Percentiles rank a stretch among this genome's conserved stretches.
Evolutionary conservation across 1,284 basidiomycete species (phyloP).

Genomic region (Abortiporus biennis): DNA sequence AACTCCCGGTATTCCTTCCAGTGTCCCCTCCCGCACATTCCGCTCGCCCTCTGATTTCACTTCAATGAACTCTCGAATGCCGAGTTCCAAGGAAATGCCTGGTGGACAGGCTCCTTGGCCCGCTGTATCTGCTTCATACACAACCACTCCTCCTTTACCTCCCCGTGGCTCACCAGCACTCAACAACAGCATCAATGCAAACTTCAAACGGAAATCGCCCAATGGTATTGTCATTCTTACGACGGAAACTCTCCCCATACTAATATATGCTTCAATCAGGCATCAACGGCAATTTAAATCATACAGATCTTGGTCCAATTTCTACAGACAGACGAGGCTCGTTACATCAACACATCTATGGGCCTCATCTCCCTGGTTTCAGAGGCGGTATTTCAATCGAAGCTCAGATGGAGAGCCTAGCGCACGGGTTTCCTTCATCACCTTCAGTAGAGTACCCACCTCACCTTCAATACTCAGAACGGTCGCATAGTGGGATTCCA

Average conservation of each 20-base stretch:
- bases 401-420: slow-evolving; percentile 3
- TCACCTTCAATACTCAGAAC: slow-evolving; percentile 35
- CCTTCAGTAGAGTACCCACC: neutral
- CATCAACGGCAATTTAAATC: too few relatives aligned
- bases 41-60: slow-evolving; percentile 20
- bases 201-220: slow-evolving; percentile 22
- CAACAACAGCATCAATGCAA: slow-evolving; percentile 18
- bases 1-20: slow-evolving; percentile 20
- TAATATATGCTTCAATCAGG: too few relatives aligned
- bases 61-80: slow-evolving; percentile 24
- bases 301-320: too few relatives aligned
- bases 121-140: slow-evolving; percentile 22
- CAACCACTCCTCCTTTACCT: too few relatives aligned
- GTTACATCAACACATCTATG: too few relatives aligned
- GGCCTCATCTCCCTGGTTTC: too few relatives aligned
- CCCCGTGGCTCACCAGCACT: too few relatives aligned
- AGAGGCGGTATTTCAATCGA: too few relatives aligned
- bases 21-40: slow-evolving; percentile 20
- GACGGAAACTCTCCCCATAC: too few relatives aligned
- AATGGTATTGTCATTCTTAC: too few relatives aligned
- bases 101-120: slow-evolving; percentile 20
- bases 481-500: slow-evolving; percentile 48
- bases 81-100: too few relatives aligned
- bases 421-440: slow-evolving; percentile 8
- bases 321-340: too few relatives aligned